Base-by-base conservation (phyloP, 352 stramenopile species). In the Pythium graminicola region DNA sequence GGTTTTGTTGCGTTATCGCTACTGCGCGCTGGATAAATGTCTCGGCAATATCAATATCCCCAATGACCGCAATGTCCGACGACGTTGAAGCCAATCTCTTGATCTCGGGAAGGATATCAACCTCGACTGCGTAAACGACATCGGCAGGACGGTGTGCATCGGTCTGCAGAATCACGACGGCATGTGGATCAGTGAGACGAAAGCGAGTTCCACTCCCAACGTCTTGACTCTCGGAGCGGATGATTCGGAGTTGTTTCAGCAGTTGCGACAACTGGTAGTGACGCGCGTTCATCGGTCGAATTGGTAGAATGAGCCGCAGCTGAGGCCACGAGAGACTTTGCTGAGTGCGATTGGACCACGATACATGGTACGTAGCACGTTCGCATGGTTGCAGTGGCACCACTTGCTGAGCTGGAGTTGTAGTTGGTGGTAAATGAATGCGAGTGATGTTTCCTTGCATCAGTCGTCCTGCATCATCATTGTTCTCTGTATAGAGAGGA, bases 261-360 rank as follows among this genome's bases (percentile, higher is more conserved):
- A 86, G 27, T n/a, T 63, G 47, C 2, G 48, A 36, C 42, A 92
- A 53, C 42, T 92, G 73, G 36, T 81, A 77, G 45, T 92, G 77
- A 32, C 80, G 76, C 6, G 69, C 47, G 23, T 92, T 89, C 73
- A 92, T 82, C 7, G 68, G 60, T 24, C 81, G 65, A 49, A 92
- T 65, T 0, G 78, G 60, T 6, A 92, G 54, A 7, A 85, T 50
- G 38, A 78, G 76, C 1, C 71, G 64, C 14, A 92, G 53, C 20
- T 81, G 52, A 14, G 24, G 6, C 78, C 81, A 92, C 8, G 65
- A 54, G 16, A 79, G 38, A 3, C 53, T 59, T 38, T 92, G 73
- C 8, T 71, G 51, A 0, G 62, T 70, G 6, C 69, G 60, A 43
- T 88, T 69, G 1, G 64, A 57, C 81, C 81, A 92, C 3, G 58